Base-by-base conservation (phyloP, 1,139 yeast genomes). In the Zygoascus sp. region DNA sequence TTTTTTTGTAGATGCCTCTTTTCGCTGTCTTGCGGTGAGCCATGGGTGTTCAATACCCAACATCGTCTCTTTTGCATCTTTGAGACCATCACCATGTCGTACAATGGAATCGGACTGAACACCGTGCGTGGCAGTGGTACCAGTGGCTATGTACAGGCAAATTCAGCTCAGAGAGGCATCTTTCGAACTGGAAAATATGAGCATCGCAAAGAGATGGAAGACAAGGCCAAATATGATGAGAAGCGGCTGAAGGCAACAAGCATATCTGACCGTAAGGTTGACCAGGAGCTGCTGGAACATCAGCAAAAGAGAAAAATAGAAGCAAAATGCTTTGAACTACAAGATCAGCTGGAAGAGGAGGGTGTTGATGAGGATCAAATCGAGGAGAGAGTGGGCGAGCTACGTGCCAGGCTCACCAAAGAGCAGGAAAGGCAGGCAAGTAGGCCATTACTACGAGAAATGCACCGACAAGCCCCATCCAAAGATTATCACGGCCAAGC, bases 71-170 rank as follows among this genome's bases (percentile, higher is more conserved):
- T n/a, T n/a, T n/a, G n/a, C n/a, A n/a, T n/a, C n/a, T n/a, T n/a
- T n/a, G n/a, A n/a, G n/a, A n/a, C n/a, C n/a, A 9, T 32, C 20
- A 48, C 16, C 30, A 81, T 81, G 87, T 77, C 85, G 17, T 80
- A 79, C 60, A 81, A 80, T 62, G 83, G 86, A 16, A 74, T 83
- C 44, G 89, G 89, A 0, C 68, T 82, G 22, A 73, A 72, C 41
- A 76, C 83, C 0, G 79, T 84, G 0, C 67, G 87, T 48, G 94
- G 94, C 0, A 71, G 84, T 0, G 87, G 87, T 0, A 83, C 92
- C 1, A 81, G 83, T 37, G 94, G 94, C 0, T 74, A 75, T 58
- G 72, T 84, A 3, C 84, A 81, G 59, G 68, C 72, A 48, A 83
- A 75, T 53, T 53, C 69, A 5, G 67, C 77, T 0, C 57, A 68